These are phyloP conservation scores for Capsicum rhomboideum DNA, from an alignment of 257 asterid species.

Conservation along the genomic window DNA sequence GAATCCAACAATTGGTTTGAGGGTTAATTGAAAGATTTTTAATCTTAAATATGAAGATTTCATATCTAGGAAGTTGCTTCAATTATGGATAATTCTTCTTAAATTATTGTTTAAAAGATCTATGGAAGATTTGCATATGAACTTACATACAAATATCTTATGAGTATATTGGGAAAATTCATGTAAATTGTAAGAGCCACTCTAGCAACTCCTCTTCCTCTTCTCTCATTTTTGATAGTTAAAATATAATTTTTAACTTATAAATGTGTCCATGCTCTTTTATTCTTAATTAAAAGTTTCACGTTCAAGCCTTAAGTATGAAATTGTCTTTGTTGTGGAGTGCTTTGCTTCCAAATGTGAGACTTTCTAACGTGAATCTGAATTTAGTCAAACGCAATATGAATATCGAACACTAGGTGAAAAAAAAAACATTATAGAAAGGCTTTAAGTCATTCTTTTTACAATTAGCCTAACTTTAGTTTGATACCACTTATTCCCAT, in stretches of 20 bases:
- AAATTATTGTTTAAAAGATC: neutral
- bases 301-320: neutral
- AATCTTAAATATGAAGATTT: neutral
- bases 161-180: neutral
- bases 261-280: neutral
- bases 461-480: neutral
- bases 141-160: neutral
- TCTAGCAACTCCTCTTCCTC: no score
- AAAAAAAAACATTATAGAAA: neutral
- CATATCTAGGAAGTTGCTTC: neutral
- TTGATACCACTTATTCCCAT: no score
- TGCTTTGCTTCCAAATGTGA: neutral
- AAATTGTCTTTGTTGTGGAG: neutral
- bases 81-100: neutral
- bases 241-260: neutral
- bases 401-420: neutral
- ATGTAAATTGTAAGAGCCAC: neutral
- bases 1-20: neutral
- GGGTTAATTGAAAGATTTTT: neutral
- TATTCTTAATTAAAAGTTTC: neutral
- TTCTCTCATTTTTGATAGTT: neutral
- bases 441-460: neutral
- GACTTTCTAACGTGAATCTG: rapidly evolving
- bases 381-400: rapidly evolving
- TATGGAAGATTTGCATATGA: neutral